Evolutionary conservation across 441 rosid genomes (phyloP).

Genomic region (Caryocar brasiliense): DNA sequence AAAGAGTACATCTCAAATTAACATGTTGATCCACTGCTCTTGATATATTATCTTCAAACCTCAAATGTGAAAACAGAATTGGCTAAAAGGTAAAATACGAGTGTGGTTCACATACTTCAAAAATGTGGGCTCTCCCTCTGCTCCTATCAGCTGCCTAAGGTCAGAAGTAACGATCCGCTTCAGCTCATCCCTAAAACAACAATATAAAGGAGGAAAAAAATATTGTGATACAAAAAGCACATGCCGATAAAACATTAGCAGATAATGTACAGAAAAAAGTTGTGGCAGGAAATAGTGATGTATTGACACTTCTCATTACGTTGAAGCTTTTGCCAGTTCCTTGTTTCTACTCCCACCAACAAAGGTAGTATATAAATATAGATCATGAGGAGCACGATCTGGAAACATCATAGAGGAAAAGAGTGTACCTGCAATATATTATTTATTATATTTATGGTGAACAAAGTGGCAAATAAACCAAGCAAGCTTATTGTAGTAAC

Average conservation of each 20-base stretch:
- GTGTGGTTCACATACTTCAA: constrained; percentile 51
- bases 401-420: constrained; percentile 97
- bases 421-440: constrained; percentile 60
- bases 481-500: not conserved
- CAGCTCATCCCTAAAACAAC: constrained; percentile 54
- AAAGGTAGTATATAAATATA: constrained; percentile 79
- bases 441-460: not conserved
- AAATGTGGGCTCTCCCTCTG: constrained; percentile 77
- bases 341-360: constrained; percentile 85
- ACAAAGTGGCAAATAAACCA: not conserved
- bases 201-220: not conserved
- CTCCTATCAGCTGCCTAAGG: constrained; percentile 70
- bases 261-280: not conserved
- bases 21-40: not conserved
- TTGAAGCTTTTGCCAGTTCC: constrained; percentile 80
- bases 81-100: too few species aligned
- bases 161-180: constrained; percentile 76
- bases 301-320: constrained; percentile 29
- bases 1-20: constrained; percentile 1
- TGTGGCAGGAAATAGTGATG: not conserved
- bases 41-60: not conserved
- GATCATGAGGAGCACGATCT: constrained; percentile 67
- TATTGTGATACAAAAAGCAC: too few species aligned
- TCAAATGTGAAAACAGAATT: not conserved
- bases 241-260: too few species aligned